A percentile compares a stretch with the other conserved stretches of the same genome.
Evolutionary conservation across 2,329 filamentous ascomycete species (phyloP).

Genomic region (Knoxdaviesia proteae): DNA sequence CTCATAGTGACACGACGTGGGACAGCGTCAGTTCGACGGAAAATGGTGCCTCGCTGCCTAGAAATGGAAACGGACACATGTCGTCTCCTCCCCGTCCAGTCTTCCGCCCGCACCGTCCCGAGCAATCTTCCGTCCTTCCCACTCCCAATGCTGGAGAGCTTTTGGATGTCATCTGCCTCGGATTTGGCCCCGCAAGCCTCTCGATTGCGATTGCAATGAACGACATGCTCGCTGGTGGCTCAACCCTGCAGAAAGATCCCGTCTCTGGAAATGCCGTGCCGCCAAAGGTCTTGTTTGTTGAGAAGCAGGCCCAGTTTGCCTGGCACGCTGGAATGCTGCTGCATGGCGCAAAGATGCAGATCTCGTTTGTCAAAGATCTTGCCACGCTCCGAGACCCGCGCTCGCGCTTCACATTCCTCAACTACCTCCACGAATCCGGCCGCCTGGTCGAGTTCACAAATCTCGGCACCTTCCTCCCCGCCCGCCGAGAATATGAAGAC

Average conservation of each 20-base stretch:
- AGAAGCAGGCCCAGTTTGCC: slow-evolving; percentile 63
- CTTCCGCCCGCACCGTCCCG: neutral
- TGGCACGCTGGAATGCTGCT: slow-evolving; percentile 96
- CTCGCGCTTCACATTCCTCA: slow-evolving; percentile 85
- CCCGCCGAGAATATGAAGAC: slow-evolving; percentile 78
- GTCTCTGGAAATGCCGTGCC: slow-evolving; percentile 9
- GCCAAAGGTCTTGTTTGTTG: slow-evolving; percentile 69
- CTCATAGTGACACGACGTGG: slow-evolving; percentile 4
- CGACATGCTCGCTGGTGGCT: slow-evolving; percentile 43
- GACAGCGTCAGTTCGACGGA: no score
- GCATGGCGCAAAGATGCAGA: slow-evolving; percentile 88
- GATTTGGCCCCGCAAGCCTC: slow-evolving; percentile 81
- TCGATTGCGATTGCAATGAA: slow-evolving; percentile 77
- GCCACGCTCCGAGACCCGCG: slow-evolving; percentile 73
- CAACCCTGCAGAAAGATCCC: slow-evolving; percentile 11
- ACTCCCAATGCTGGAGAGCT: slow-evolving; percentile 38
- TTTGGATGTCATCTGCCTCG: slow-evolving; percentile 74
- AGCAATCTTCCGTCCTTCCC: slow-evolving; percentile 21
- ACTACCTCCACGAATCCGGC: slow-evolving; percentile 67
- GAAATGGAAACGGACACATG: neutral
- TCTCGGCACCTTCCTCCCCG: slow-evolving; percentile 69
- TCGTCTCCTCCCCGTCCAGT: neutral
- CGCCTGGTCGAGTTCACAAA: slow-evolving; percentile 86
- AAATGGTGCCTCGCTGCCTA: no score
- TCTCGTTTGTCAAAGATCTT: slow-evolving; percentile 91